These are phyloP conservation scores for Monilinia aucupariae DNA, from an alignment of 2,329 filamentous ascomycete genomes.

Conservation along the genomic window DNA sequence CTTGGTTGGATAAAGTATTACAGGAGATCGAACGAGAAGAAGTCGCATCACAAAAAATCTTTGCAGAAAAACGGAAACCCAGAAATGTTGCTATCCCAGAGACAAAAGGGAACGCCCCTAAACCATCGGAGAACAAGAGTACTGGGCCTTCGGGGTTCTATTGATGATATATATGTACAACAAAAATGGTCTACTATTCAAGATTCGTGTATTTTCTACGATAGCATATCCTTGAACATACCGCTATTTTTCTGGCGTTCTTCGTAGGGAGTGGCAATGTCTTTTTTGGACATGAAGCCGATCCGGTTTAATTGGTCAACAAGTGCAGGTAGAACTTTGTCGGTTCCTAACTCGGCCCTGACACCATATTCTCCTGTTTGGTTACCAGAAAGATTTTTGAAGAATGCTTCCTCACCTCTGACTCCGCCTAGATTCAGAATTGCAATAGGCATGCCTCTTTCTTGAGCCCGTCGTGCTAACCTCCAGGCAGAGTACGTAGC, in stretches of 20 bases:
- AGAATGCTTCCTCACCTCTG: slow-evolving; percentile 70
- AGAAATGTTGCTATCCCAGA: slow-evolving; percentile 6
- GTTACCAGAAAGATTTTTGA: slow-evolving; percentile 48
- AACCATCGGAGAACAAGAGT: slow-evolving; percentile 20
- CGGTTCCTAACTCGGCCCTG: slow-evolving; percentile 53
- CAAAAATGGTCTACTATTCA: slow-evolving; percentile 21
- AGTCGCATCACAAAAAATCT: slow-evolving; percentile 37
- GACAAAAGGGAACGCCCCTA: slow-evolving; percentile 16
- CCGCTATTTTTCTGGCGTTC: slow-evolving; percentile 29
- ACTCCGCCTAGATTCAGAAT: slow-evolving; percentile 85
- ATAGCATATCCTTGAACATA: slow-evolving; percentile 57
- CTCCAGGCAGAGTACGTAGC: slow-evolving; percentile 96
- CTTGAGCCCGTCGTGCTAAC: slow-evolving; percentile 74
- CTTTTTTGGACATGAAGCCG: slow-evolving; percentile 28
- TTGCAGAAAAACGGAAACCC: slow-evolving; percentile 26
- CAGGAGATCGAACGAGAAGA: slow-evolving; percentile 63
- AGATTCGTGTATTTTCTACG: slow-evolving; percentile 36
- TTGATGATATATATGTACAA: slow-evolving; percentile 19
- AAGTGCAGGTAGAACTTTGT: slow-evolving; percentile 52
- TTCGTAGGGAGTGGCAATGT: slow-evolving; percentile 29
- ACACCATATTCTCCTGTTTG: slow-evolving; percentile 50
- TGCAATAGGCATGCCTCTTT: slow-evolving; percentile 77
- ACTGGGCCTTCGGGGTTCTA: slow-evolving; percentile 34
- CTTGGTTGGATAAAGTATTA: slow-evolving; percentile 44
- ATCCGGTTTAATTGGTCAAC: slow-evolving; percentile 44